Percentiles rank a stretch among this genome's conserved stretches.
These are phyloP conservation scores for Rhytidiadelphus loreus DNA, from an alignment of 225 moss, liverwort and hornwort genomes.

Conservation along the genomic window DNA sequence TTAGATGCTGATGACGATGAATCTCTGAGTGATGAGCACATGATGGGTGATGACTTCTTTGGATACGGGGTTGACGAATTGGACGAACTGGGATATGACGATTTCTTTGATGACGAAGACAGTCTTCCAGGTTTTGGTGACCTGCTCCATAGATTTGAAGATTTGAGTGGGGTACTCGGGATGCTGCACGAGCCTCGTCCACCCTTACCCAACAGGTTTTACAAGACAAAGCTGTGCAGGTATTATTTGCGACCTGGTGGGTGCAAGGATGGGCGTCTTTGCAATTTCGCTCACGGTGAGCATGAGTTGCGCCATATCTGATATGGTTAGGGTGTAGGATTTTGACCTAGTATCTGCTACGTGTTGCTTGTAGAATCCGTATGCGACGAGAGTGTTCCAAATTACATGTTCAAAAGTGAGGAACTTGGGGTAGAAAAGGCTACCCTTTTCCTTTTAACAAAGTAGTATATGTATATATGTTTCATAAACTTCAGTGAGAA, in stretches of 20 bases:
- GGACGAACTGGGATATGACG: conserved; percentile 16
- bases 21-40: conserved; percentile 5
- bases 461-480: conserved; percentile 23
- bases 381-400: background rate
- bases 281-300: conserved; percentile 70
- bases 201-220: conserved; percentile 5
- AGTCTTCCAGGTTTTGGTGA: conserved; percentile 1
- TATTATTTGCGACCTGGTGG: conserved; percentile 37
- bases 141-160: conserved; percentile 10
- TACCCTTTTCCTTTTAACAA: conserved; percentile 4
- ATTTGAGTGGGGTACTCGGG: background rate
- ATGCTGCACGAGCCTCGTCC: conserved; percentile 10
- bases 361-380: conserved; percentile 9
- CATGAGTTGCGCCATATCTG: conserved; percentile 46
- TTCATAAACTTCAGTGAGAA: conserved; percentile 1
- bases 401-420: background rate
- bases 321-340: background rate
- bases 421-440: conserved; percentile 8
- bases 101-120: conserved; percentile 20
- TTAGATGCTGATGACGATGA: conserved; percentile 21
- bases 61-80: conserved; percentile 9
- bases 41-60: conserved; percentile 20
- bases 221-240: conserved; percentile 60
- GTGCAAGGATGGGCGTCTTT: conserved; percentile 29
- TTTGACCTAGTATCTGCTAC: background rate